These are phyloP conservation scores for Echeveria elegans DNA, from an alignment of 164 flowering plant genomes.

Conservation along the genomic window DNA sequence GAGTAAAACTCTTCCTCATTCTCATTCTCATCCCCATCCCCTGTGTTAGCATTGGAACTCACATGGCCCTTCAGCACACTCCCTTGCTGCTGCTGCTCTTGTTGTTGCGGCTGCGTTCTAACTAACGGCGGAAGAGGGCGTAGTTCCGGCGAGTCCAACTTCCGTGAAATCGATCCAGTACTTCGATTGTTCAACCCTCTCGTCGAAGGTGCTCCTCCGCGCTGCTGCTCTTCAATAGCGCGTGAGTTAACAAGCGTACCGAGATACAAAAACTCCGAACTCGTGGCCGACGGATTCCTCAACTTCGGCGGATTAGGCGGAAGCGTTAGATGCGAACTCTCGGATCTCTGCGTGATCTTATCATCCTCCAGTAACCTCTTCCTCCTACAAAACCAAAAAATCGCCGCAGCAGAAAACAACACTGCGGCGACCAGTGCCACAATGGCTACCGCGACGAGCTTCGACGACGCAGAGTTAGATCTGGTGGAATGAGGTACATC, in stretches of 20 bases:
- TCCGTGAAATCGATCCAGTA: constrained; percentile 17
- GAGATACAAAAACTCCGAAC: constrained; percentile 66
- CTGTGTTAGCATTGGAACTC: neutral
- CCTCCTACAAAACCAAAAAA: constrained; percentile 1
- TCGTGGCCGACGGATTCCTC: constrained; percentile 15
- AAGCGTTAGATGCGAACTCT: neutral
- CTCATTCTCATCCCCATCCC: constrained; percentile 16
- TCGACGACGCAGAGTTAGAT: constrained; percentile 4
- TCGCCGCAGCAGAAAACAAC: constrained; percentile 2
- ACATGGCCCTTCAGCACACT: constrained; percentile 4
- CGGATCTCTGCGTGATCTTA: neutral
- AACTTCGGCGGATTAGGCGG: neutral
- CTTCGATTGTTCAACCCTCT: constrained; percentile 5
- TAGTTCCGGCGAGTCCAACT: constrained; percentile 61
- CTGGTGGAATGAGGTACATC: constrained; percentile 5
- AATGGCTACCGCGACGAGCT: constrained; percentile 2
- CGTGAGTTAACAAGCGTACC: constrained; percentile 52
- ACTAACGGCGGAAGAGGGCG: constrained; percentile 51
- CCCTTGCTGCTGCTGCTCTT: constrained; percentile 12
- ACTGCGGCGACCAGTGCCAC: neutral
- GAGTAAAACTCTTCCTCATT: constrained; percentile 64
- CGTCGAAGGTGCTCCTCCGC: constrained; percentile 4
- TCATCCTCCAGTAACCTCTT: neutral
- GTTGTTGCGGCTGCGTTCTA: constrained; percentile 16
- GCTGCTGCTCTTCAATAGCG: constrained; percentile 18